Conservation (phyloP, 305 asterid species). For the Fraxinus ornus region DNA sequence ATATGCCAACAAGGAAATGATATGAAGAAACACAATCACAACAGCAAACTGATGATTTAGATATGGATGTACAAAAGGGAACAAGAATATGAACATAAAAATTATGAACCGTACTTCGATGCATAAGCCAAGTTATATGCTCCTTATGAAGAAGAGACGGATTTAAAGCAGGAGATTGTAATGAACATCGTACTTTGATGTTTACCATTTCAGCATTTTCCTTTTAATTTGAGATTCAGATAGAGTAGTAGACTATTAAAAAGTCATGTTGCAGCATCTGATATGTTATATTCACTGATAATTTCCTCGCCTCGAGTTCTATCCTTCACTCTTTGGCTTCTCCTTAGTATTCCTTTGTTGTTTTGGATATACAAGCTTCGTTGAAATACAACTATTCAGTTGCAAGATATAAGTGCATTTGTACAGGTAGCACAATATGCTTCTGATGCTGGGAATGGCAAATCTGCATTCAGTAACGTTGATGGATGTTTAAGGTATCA, state of each 20-base stretch:
- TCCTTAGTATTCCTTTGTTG: background rate
- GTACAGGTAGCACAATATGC: conserved; percentile 93
- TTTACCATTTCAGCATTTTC: background rate
- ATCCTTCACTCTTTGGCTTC: background rate
- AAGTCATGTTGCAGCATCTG: background rate
- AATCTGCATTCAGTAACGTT: conserved; percentile 64
- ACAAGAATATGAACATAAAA: background rate
- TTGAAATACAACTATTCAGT: background rate
- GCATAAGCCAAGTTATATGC: background rate
- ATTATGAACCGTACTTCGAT: background rate
- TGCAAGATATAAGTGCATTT: background rate
- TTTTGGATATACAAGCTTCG: background rate
- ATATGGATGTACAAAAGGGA: background rate
- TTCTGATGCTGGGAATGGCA: conserved; percentile 74
- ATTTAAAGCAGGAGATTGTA: background rate
- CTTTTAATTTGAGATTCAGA: background rate
- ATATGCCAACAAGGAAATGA: background rate
- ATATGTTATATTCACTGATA: background rate
- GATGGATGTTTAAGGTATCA: conserved; percentile 85
- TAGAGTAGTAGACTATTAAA: background rate
- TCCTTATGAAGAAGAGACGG: background rate
- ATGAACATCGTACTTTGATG: background rate
- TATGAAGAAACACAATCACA: background rate
- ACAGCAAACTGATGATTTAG: background rate
- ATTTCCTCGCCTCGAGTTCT: background rate